Evolutionary conservation across 768 basidiomycete genomes (phyloP), one percentile per base, ranked within the genome.

Genomic region (Boletellus sp.): DNA sequence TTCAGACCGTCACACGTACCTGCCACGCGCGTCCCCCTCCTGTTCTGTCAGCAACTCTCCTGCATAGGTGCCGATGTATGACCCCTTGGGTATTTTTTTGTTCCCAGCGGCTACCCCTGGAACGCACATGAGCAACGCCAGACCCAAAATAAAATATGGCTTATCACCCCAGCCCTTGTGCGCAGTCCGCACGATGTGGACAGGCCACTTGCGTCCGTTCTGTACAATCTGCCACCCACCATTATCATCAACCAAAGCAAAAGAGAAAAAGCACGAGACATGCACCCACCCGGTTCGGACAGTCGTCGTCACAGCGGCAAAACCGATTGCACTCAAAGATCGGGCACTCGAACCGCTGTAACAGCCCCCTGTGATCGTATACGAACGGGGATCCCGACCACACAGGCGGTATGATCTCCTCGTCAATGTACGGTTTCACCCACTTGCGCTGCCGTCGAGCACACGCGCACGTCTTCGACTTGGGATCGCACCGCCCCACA

Each of bases 241-340:
- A 19, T 50, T 11, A 40, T 4, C 17, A 41, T 48, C 3, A 38
- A 37, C 12, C 44, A 41, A 38, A 35, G 11, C 43, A 41, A 26
- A 45, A 17, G 5, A n/a, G 10, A n/a, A 17, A 41, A 26, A 45
- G n/a, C 36, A n/a, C 10, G 22, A 4, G 13, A 1, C 19, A 22
- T 8, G 1, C 13, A 47, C 42, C 36, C 60, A 93, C 92, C 67
- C 92, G 71, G 68, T 94, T 95, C 42, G 72, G 73, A 63, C 93
- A 96, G 38, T 85, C 81, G 2, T 87, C 85, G 13, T 83, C 83
- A 68, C 93, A 96, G 2, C 77, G 76, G 62, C 93, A 96, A 24
- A 82, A 72, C 38, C 78, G 82, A 60, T 93, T 91, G 63, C 93
- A 96, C 67, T 96, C 93, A 57, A 88, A 88, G 23, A 94, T 83